These are phyloP conservation scores for Fusarium sp. DNA, from an alignment of 2,329 filamentous ascomycete species.

Conservation along the genomic window DNA sequence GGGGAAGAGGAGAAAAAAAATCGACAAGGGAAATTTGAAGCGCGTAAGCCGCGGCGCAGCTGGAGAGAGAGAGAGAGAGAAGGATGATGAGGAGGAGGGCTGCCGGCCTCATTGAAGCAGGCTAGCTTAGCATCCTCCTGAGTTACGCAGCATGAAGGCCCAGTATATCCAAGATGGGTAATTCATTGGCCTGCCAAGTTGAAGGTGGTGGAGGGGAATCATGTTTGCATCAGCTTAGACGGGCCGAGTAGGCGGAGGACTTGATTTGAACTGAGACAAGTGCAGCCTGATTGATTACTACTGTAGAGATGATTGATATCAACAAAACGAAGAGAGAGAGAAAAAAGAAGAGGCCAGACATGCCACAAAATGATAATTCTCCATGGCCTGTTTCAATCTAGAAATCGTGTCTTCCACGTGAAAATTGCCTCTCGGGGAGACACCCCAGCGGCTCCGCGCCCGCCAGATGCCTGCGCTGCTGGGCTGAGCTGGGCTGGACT, in stretches of 20 bases:
- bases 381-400: not conserved
- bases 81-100: not conserved
- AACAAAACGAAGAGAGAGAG: not conserved
- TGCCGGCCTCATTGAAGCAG: not conserved
- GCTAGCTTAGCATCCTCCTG: not conserved
- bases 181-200: not conserved
- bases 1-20: not conserved
- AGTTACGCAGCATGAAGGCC: not conserved
- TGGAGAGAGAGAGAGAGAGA: too few relatives aligned
- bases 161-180: not conserved
- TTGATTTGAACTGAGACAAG: not conserved
- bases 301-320: not conserved
- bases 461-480: not conserved
- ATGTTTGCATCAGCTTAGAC: not conserved
- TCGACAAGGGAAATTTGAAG: constrained; percentile 21
- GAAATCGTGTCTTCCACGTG: constrained; percentile 4
- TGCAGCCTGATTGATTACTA: not conserved
- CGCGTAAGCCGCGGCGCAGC: constrained; percentile 32
- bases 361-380: not conserved
- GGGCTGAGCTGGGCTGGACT: not conserved
- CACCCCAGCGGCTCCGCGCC: constrained; percentile 4
- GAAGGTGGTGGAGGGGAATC: not conserved
- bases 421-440: not conserved
- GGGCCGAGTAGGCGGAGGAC: constrained; percentile 1
- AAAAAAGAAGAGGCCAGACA: not conserved